Conservation (phyloP, 78 protist species). For the Cavenderia fasciculata region DNA sequence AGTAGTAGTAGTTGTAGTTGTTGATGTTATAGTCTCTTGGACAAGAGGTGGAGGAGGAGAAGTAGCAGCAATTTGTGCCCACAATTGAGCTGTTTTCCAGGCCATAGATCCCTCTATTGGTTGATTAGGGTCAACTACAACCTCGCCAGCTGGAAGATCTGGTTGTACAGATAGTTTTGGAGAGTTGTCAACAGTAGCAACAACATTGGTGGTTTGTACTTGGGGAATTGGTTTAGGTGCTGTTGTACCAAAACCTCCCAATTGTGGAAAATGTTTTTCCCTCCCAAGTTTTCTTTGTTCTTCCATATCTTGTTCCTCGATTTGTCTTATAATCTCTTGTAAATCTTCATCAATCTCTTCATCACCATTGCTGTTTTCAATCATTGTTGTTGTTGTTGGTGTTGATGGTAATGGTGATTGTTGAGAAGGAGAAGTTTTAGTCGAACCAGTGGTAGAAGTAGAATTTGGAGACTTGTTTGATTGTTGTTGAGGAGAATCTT, state of each 20-base stretch:
- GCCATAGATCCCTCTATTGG: too few relatives aligned
- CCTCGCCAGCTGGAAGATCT: not conserved
- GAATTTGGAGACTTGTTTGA: not conserved
- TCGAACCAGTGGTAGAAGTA: not conserved
- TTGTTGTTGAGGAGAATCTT: not conserved
- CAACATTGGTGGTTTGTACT: not conserved
- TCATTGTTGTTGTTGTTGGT: not conserved
- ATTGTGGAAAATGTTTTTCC: slow-evolving; percentile 53
- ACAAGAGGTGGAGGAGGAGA: too few relatives aligned
- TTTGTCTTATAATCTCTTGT: slow-evolving; percentile 34
- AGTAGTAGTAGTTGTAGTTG: not conserved
- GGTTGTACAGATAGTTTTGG: not conserved
- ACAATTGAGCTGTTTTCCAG: slow-evolving; percentile 19
- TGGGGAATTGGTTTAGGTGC: not conserved
- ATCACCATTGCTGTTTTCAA: not conserved
- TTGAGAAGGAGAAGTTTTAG: not conserved
- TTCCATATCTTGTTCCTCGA: slow-evolving; percentile 58
- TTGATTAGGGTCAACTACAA: not conserved
- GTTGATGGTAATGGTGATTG: not conserved
- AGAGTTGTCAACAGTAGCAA: not conserved
- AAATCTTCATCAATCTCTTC: slow-evolving; percentile 47
- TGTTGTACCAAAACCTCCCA: not conserved
- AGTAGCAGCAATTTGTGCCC: slow-evolving; percentile 34
- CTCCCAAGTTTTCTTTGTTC: slow-evolving; percentile 58
- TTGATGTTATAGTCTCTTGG: not conserved